phyloP scores from a whole-genome alignment of 345 rosid genomes.

The Gossypium ekmanianum region DNA sequence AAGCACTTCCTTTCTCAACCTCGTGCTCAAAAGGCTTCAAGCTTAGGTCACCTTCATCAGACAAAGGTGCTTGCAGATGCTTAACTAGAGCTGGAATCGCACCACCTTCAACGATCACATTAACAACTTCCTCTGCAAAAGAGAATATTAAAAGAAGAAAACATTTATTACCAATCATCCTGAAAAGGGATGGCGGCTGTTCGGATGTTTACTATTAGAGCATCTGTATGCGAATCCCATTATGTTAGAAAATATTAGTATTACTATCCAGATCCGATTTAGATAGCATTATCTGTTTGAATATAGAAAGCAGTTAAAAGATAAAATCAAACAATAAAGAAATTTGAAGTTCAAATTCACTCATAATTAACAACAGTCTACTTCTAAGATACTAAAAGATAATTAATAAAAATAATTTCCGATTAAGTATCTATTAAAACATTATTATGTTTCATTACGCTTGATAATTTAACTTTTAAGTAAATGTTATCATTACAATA shows the following conservation, averaged over 20 bases:
- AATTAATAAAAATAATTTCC: not conserved
- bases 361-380: not conserved
- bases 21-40: constrained; percentile 88
- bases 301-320: not conserved
- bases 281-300: not conserved
- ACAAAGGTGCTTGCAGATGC: constrained; percentile 81
- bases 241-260: not conserved
- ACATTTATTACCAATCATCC: constrained; percentile 1
- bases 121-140: constrained; percentile 86
- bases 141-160: not conserved
- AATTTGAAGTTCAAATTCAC: not conserved
- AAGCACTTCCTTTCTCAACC: constrained; percentile 97
- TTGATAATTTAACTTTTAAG: not conserved
- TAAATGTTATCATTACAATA: not conserved
- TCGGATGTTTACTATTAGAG: too few species aligned
- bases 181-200: not conserved
- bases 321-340: not conserved
- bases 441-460: not conserved
- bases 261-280: not conserved
- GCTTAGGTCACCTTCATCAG: constrained; percentile 40
- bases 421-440: not conserved
- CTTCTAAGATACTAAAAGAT: not conserved
- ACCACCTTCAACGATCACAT: constrained; percentile 89
- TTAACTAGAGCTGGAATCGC: constrained; percentile 90
- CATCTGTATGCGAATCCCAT: too few species aligned